Conservation (phyloP, 148 eudicot species). For the Fagopyrum homotropicum region DNA sequence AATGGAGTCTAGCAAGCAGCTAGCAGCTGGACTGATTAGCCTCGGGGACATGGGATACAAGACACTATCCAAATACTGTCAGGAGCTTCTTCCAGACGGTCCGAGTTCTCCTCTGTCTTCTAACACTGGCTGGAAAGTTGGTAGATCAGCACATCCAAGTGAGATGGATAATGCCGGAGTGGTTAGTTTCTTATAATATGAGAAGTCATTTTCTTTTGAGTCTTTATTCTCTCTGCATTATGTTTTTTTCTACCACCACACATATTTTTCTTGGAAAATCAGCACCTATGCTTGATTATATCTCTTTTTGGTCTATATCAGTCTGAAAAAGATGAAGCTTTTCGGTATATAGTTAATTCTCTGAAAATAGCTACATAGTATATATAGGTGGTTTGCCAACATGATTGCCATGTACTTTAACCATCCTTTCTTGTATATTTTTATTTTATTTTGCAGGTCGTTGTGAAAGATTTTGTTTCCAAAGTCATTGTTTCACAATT, state of each 20-base stretch:
- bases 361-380: background rate
- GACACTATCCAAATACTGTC: constrained; percentile 66
- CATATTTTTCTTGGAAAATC: background rate
- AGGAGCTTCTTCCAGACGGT: constrained; percentile 61
- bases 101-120: constrained; percentile 32
- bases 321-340: background rate
- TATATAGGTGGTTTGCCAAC: background rate
- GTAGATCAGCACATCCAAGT: constrained; percentile 32
- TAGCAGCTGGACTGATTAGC: constrained; percentile 76
- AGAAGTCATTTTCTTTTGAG: background rate
- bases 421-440: background rate
- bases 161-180: constrained; percentile 63
- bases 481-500: constrained; percentile 75
- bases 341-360: background rate
- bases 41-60: constrained; percentile 78
- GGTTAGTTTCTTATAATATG: constrained; percentile 32
- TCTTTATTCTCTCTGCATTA: background rate
- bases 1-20: constrained; percentile 79
- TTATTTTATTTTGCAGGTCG: constrained; percentile 41
- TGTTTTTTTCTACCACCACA: background rate
- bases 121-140: constrained; percentile 34
- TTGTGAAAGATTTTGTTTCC: constrained; percentile 63
- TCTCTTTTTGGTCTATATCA: background rate
- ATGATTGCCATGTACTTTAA: background rate
- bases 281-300: background rate